phyloP scores from a whole-genome alignment of 2,329 filamentous ascomycete genomes.

The Colletotrichum eleusines region DNA sequence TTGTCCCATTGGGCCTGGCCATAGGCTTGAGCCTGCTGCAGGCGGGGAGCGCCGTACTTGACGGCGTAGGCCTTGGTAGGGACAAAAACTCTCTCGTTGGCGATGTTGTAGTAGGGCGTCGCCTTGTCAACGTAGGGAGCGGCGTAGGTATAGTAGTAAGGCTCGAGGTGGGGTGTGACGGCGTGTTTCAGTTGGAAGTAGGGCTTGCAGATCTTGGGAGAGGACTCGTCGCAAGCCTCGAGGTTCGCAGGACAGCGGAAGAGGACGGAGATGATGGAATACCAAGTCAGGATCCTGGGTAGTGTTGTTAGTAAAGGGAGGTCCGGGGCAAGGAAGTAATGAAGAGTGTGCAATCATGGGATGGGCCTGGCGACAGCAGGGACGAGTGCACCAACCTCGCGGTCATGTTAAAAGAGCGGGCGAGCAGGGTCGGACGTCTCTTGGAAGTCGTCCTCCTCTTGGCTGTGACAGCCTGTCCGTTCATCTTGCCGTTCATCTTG shows the following conservation, averaged over 20 bases:
- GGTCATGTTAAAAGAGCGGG: constrained; percentile 60
- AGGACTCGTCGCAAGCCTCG: constrained; percentile 74
- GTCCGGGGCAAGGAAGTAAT: background rate
- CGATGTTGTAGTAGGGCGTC: constrained; percentile 78
- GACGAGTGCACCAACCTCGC: constrained; percentile 57
- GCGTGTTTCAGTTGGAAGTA: constrained; percentile 77
- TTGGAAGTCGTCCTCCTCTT: constrained; percentile 48
- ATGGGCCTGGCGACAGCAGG: constrained; percentile 6
- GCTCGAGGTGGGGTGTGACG: constrained; percentile 80
- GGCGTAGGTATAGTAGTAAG: constrained; percentile 88
- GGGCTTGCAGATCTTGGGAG: constrained; percentile 84
- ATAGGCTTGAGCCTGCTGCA: constrained; percentile 75
- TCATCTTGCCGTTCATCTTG: constrained; percentile 49
- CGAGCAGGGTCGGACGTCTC: constrained; percentile 49
- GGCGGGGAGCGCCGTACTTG: constrained; percentile 80
- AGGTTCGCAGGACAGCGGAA: constrained; percentile 84
- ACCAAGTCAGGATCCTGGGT: constrained; percentile 84
- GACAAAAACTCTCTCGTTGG: constrained; percentile 73
- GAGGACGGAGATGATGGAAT: constrained; percentile 81
- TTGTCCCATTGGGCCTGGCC: constrained; percentile 81
- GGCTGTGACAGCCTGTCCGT: constrained; percentile 52
- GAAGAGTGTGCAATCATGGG: constrained; percentile 12
- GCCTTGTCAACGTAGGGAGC: constrained; percentile 83
- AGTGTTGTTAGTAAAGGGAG: constrained; percentile 1
- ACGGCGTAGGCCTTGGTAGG: constrained; percentile 76